These are phyloP conservation scores for Nephelium lappaceum DNA, from an alignment of 345 rosid species.

Conservation along the genomic window DNA sequence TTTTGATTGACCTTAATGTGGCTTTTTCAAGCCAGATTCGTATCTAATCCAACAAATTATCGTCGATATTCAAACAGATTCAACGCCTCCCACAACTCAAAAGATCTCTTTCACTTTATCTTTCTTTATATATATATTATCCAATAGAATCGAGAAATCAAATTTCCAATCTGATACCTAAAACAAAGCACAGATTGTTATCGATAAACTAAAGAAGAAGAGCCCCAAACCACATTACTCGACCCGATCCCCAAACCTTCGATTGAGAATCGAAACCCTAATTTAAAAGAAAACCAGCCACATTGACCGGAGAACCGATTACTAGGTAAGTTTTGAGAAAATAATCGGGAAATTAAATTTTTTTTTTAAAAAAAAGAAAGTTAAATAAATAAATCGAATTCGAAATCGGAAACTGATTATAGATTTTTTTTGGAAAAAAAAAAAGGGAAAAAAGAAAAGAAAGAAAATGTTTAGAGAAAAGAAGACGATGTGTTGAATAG, in stretches of 20 bases:
- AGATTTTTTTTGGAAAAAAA: too few species aligned
- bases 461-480: conserved; percentile 6
- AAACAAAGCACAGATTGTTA: neutral
- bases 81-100: conserved; percentile 1
- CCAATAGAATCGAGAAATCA: neutral
- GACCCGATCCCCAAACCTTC: conserved; percentile 13
- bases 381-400: neutral
- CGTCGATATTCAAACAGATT: conserved; percentile 25
- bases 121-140: too few species aligned
- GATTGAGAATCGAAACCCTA: conserved; percentile 28
- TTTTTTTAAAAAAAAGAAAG: neutral
- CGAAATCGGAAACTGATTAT: neutral
- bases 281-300: conserved; percentile 17
- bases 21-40: conserved; percentile 23
- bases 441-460: neutral
- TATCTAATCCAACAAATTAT: conserved; percentile 12
- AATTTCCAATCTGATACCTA: conserved; percentile 9
- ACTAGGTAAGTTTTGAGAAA: neutral
- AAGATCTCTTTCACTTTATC: conserved; percentile 12
- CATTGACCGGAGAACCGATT: conserved; percentile 35
- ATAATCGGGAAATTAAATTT: neutral
- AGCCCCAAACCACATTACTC: conserved; percentile 10
- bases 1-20: neutral
- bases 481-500: conserved; percentile 16
- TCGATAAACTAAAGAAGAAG: neutral